Conservation (phyloP, 78 protist genomes). For the Emiliania huxleyi region DNA sequence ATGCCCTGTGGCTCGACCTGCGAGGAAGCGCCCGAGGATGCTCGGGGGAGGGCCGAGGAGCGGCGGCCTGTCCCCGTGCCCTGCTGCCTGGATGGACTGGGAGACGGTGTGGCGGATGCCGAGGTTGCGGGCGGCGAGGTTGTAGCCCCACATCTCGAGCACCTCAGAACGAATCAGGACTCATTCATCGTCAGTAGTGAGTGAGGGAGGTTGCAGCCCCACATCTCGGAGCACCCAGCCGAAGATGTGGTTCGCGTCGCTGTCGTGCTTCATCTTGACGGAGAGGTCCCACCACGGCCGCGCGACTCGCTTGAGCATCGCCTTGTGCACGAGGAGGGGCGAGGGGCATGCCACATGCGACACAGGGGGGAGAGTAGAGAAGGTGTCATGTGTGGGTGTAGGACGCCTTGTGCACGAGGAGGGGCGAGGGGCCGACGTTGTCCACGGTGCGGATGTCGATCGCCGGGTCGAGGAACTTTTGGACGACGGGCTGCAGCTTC, state of each 20-base stretch:
- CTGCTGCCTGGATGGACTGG: neutral
- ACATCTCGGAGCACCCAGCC: too few species aligned
- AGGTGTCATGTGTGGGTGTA: too few species aligned
- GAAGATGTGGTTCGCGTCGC: neutral
- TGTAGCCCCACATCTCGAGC: constrained; percentile 25
- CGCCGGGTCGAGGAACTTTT: neutral
- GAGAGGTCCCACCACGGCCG: constrained; percentile 16
- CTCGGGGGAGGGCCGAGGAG: too few species aligned
- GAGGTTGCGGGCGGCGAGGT: constrained; percentile 19
- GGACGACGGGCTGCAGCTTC: neutral
- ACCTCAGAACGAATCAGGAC: too few species aligned
- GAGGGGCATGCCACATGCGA: too few species aligned
- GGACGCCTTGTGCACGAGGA: neutral
- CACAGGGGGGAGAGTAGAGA: too few species aligned
- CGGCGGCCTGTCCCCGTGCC: too few species aligned
- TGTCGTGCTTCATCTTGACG: neutral
- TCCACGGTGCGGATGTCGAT: neutral
- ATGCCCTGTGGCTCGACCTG: constrained; percentile 12
- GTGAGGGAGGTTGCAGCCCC: too few species aligned
- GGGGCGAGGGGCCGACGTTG: neutral
- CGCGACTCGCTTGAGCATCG: neutral
- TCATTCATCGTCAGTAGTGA: too few species aligned
- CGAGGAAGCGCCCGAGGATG: too few species aligned
- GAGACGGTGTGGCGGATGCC: constrained; percentile 1
- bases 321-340: too few species aligned